These are phyloP conservation scores for Herpotrichia juniperi DNA, from an alignment of 2,329 filamentous ascomycete species.

Conservation along the genomic window DNA sequence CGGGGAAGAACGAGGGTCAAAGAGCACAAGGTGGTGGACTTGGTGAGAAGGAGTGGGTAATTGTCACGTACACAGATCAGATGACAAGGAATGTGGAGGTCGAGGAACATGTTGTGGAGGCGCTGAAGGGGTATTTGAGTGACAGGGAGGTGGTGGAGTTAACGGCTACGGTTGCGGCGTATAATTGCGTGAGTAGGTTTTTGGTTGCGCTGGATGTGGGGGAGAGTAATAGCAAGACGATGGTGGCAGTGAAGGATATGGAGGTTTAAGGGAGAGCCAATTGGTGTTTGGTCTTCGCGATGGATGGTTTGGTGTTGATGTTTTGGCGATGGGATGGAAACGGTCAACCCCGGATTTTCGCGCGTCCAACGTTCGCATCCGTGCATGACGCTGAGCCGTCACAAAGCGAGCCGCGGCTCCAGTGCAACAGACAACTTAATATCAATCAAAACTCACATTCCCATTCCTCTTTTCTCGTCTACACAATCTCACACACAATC, in stretches of 20 bases:
- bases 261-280: neutral
- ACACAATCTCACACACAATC: slow-evolving; percentile 22
- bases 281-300: too few relatives aligned
- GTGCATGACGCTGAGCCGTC: neutral
- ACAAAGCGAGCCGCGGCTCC: slow-evolving; percentile 3
- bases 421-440: too few relatives aligned
- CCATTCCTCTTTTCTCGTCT: neutral
- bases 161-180: slow-evolving; percentile 77
- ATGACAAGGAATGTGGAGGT: slow-evolving; percentile 81
- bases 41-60: slow-evolving; percentile 63
- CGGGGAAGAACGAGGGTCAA: slow-evolving; percentile 27
- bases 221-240: slow-evolving; percentile 45
- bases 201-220: slow-evolving; percentile 77
- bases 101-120: slow-evolving; percentile 67
- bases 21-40: slow-evolving; percentile 52
- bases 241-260: slow-evolving; percentile 40
- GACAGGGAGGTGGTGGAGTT: slow-evolving; percentile 81
- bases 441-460: neutral
- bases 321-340: too few relatives aligned
- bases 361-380: neutral
- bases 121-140: slow-evolving; percentile 65
- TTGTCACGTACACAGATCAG: slow-evolving; percentile 77
- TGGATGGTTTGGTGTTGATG: neutral
- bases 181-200: slow-evolving; percentile 86
- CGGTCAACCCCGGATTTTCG: too few relatives aligned